Percentiles rank a stretch among this genome's conserved stretches.
Conservation (phyloP, 257 asterid genomes). For the Primulina eburnea region DNA sequence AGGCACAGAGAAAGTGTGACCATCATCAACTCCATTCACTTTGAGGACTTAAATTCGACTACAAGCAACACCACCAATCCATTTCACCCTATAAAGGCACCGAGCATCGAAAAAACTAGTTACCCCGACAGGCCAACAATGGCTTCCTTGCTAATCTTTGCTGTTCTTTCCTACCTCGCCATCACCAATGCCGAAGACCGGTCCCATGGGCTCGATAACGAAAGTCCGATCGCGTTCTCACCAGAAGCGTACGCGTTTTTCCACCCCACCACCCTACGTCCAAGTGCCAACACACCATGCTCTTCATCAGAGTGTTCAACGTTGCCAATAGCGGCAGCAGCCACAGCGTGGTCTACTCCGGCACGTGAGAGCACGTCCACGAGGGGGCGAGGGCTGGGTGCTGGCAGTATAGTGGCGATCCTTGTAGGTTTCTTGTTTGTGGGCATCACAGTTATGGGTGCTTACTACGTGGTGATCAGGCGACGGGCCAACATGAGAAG, state of each 20-base stretch:
- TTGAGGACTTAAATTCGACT: neutral
- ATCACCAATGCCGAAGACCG: conserved; percentile 33
- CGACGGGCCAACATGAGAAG: conserved; percentile 27
- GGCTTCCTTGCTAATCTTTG: conserved; percentile 29
- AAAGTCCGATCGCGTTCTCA: conserved; percentile 32
- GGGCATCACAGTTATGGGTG: conserved; percentile 39
- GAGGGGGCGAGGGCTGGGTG: conserved; percentile 18
- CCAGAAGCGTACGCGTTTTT: conserved; percentile 41
- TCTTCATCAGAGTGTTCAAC: conserved; percentile 19
- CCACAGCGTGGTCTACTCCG: conserved; percentile 34
- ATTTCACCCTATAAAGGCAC: conserved; percentile 19
- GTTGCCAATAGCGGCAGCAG: conserved; percentile 44
- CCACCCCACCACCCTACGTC: conserved; percentile 32
- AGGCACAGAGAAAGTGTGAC: conserved; percentile 29
- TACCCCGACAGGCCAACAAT: conserved; percentile 8
- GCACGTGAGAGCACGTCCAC: conserved; percentile 30
- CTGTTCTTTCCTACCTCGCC: conserved; percentile 20
- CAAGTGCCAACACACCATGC: conserved; percentile 22
- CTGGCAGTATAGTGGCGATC: conserved; percentile 35
- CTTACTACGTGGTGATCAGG: conserved; percentile 29
- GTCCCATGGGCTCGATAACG: conserved; percentile 34
- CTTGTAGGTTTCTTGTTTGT: conserved; percentile 30
- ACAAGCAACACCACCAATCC: conserved; percentile 22
- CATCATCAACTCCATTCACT: conserved; percentile 23
- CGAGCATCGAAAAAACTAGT: conserved; percentile 11